Percentiles rank a stretch among this genome's conserved stretches.
phyloP scores from a whole-genome alignment of 106 monocot genomes.

The Dendrobium nobile region DNA sequence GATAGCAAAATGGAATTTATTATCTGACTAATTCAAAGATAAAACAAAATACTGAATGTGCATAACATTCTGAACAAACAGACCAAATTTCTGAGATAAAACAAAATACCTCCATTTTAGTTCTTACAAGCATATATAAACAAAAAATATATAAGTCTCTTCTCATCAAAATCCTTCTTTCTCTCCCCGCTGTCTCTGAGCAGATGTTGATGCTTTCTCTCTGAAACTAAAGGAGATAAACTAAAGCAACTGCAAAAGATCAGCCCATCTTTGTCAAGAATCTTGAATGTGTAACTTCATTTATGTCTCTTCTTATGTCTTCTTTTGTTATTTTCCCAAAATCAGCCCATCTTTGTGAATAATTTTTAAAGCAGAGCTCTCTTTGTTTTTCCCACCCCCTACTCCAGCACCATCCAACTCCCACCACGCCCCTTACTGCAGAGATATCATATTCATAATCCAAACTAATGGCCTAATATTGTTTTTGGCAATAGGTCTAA shows the following conservation, averaged over 20 bases:
- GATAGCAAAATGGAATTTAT: too few relatives aligned
- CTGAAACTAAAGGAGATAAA: not conserved
- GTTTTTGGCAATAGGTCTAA: too few relatives aligned
- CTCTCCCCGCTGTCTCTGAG: not conserved
- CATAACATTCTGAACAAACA: not conserved
- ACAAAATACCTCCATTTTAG: not conserved
- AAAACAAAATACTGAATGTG: too few relatives aligned
- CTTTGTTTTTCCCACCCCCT: not conserved
- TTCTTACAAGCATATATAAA: not conserved
- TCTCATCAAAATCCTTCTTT: not conserved
- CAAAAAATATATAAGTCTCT: not conserved
- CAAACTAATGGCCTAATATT: too few relatives aligned
- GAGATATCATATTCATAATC: too few relatives aligned
- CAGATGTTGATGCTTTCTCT: not conserved
- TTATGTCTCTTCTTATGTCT: not conserved
- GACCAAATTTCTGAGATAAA: not conserved
- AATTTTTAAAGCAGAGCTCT: too few relatives aligned
- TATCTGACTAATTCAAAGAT: too few relatives aligned
- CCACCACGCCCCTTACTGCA: not conserved
- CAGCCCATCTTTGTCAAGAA: not conserved
- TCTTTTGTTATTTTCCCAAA: too few relatives aligned
- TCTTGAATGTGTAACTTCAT: not conserved
- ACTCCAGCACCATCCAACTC: not conserved
- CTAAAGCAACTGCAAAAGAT: slow-evolving; percentile 2
- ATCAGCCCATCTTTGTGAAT: too few relatives aligned